These are phyloP conservation scores for Aspergillus brunneoviolaceus DNA, from an alignment of 2,329 filamentous ascomycete species.

Conservation along the genomic window DNA sequence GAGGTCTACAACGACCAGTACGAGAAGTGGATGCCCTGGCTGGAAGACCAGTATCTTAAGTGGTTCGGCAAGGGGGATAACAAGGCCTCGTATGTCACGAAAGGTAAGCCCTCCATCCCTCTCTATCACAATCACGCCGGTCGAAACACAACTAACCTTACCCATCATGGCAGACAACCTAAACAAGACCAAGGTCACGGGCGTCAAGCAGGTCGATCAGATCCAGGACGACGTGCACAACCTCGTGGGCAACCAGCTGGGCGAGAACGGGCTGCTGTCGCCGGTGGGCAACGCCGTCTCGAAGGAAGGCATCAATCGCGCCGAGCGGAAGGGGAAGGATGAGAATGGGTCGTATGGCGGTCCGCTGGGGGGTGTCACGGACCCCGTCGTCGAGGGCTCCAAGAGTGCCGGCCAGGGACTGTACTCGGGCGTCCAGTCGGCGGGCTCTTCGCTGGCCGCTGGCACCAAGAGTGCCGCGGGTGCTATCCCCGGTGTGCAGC, in stretches of 20 bases:
- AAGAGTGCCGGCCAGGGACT: slow-evolving; percentile 14
- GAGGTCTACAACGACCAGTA: slow-evolving; percentile 54
- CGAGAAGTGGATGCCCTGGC: slow-evolving; percentile 57
- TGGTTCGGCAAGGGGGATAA: slow-evolving; percentile 58
- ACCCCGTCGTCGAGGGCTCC: slow-evolving; percentile 11
- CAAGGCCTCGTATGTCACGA: slow-evolving; percentile 55
- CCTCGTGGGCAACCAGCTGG: slow-evolving; percentile 51
- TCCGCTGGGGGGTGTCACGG: slow-evolving; percentile 12
- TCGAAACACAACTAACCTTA: background rate
- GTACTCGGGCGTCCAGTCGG: slow-evolving; percentile 9
- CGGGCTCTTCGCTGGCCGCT: slow-evolving; percentile 14
- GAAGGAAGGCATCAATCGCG: slow-evolving; percentile 56
- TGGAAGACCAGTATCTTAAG: slow-evolving; percentile 55
- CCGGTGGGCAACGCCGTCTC: slow-evolving; percentile 50
- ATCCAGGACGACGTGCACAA: slow-evolving; percentile 54
- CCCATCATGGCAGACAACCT: slow-evolving; percentile 44
- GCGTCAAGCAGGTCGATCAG: slow-evolving; percentile 51
- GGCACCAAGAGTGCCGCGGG: slow-evolving; percentile 13
- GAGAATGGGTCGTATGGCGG: slow-evolving; percentile 47
- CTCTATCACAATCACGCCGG: background rate
- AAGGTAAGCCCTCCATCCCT: slow-evolving; percentile 40
- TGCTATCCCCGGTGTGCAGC: background rate
- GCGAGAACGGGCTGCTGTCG: slow-evolving; percentile 52
- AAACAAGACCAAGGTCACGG: slow-evolving; percentile 54
- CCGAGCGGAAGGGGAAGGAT: slow-evolving; percentile 56